A percentile compares a stretch with the other conserved stretches of the same genome.
Evolutionary conservation across 2,329 filamentous ascomycete genomes (phyloP).

Genomic region (Microcyclosporella mali): DNA sequence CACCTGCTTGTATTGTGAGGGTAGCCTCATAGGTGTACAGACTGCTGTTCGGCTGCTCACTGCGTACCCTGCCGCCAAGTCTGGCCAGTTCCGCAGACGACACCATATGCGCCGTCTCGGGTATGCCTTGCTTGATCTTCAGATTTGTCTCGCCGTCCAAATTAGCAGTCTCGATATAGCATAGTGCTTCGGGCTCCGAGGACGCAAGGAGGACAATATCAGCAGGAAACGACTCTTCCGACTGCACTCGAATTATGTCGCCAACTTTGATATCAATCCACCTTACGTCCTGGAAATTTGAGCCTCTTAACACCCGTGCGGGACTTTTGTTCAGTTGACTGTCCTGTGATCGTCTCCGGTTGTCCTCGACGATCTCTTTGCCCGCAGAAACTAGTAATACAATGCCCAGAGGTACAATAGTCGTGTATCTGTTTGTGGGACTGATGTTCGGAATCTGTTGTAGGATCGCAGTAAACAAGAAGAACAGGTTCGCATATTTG

Average conservation of each 20-base stretch:
- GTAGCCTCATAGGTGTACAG: slow-evolving; percentile 98
- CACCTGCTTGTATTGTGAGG: slow-evolving; percentile 80
- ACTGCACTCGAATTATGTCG: slow-evolving; percentile 87
- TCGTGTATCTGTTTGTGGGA: slow-evolving; percentile 92
- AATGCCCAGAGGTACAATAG: slow-evolving; percentile 85
- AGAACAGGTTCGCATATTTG: slow-evolving; percentile 98
- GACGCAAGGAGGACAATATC: slow-evolving; percentile 88
- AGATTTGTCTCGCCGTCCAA: slow-evolving; percentile 96
- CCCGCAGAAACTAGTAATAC: slow-evolving; percentile 91
- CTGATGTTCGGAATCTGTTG: slow-evolving; percentile 95
- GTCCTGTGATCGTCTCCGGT: slow-evolving; percentile 80
- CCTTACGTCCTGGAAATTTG: slow-evolving; percentile 75
- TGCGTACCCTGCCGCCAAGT: slow-evolving; percentile 78
- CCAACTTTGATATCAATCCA: slow-evolving; percentile 93
- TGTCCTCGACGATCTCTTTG: slow-evolving; percentile 92
- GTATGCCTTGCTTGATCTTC: slow-evolving; percentile 96
- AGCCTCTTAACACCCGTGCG: slow-evolving; percentile 74
- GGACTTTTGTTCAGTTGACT: slow-evolving; percentile 82
- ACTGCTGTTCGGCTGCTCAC: slow-evolving; percentile 96
- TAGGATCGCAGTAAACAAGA: slow-evolving; percentile 90
- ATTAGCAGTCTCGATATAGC: slow-evolving; percentile 98
- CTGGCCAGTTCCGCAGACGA: slow-evolving; percentile 80
- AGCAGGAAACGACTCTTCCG: slow-evolving; percentile 89
- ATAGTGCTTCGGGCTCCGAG: slow-evolving; percentile 93
- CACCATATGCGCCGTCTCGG: slow-evolving; percentile 83